Percentiles rank a stretch among this genome's conserved stretches.
Conservation (phyloP, 2,329 filamentous ascomycete genomes). For the Ilyonectria robusta region DNA sequence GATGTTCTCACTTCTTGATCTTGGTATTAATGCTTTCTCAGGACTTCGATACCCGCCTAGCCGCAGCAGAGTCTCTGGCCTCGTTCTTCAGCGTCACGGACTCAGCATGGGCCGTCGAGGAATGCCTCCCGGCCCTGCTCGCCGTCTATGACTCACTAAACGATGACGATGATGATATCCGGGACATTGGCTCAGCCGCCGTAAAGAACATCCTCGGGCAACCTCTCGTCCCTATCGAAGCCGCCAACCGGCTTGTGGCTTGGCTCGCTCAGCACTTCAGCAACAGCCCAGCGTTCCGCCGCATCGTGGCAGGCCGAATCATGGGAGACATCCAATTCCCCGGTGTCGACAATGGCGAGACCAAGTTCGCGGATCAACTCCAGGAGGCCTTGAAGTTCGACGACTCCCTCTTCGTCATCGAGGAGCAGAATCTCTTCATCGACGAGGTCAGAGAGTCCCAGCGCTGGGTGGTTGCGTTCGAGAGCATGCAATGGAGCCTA, state of each 20-base stretch:
- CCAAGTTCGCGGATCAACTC: conserved; percentile 58
- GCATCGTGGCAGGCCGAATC: conserved; percentile 60
- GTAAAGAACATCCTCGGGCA: conserved; percentile 62
- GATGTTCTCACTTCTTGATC: background rate
- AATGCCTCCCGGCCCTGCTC: conserved; percentile 71
- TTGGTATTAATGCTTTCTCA: conserved; percentile 48
- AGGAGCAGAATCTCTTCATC: conserved; percentile 95
- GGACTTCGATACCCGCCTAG: conserved; percentile 76
- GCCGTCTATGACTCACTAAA: conserved; percentile 83
- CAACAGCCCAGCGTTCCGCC: conserved; percentile 54
- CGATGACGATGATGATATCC: conserved; percentile 93
- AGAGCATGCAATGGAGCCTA: conserved; percentile 39
- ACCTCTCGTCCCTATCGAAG: conserved; percentile 63
- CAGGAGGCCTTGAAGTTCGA: conserved; percentile 66
- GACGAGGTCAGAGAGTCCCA: conserved; percentile 83
- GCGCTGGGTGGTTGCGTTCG: conserved; percentile 74
- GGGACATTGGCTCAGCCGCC: conserved; percentile 72
- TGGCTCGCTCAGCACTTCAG: conserved; percentile 59
- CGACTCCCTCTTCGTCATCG: conserved; percentile 83
- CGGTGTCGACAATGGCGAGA: conserved; percentile 29
- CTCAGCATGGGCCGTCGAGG: conserved; percentile 43
- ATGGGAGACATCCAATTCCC: conserved; percentile 42
- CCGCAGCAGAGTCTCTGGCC: conserved; percentile 69
- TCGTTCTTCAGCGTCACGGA: conserved; percentile 60
- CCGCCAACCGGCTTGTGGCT: conserved; percentile 60